These are phyloP conservation scores for Eucalyptus cloeziana DNA, from an alignment of 345 rosid species.

Conservation along the genomic window DNA sequence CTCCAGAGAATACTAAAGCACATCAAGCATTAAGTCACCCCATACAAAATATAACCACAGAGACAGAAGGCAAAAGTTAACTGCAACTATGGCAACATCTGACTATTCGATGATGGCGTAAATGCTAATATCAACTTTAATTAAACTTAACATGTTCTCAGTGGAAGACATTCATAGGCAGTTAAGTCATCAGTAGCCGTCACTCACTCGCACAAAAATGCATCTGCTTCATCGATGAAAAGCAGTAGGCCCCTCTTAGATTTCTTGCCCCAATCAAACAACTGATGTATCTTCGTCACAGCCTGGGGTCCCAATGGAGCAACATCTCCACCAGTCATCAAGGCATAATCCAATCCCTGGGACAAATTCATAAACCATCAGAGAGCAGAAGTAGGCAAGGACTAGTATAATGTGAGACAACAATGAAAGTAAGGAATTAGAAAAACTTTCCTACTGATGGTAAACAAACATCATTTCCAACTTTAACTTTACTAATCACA, in stretches of 20 bases:
- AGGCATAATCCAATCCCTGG: conserved; percentile 96
- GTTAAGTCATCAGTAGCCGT: not conserved
- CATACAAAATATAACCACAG: not conserved
- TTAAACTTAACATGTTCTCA: not conserved
- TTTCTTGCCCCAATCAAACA: conserved; percentile 96
- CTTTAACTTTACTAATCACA: not conserved
- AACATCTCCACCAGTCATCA: conserved; percentile 99
- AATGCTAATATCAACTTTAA: not conserved
- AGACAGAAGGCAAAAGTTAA: not conserved
- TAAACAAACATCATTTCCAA: not conserved
- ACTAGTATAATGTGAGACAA: not conserved
- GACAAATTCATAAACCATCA: not conserved
- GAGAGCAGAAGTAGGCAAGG: not conserved
- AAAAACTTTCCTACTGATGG: not conserved
- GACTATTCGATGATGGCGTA: not conserved
- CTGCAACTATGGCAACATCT: not conserved
- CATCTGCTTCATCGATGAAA: conserved; percentile 98
- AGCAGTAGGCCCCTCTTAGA: conserved; percentile 77
- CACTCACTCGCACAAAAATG: conserved; percentile 98
- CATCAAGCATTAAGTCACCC: not conserved
- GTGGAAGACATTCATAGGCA: not conserved
- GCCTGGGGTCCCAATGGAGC: conserved; percentile 98
- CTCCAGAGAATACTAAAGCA: not conserved
- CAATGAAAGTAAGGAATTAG: not conserved
- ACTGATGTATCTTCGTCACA: conserved; percentile 93